phyloP scores from a whole-genome alignment of 345 rosid species.

The Corchorus olitorius region DNA sequence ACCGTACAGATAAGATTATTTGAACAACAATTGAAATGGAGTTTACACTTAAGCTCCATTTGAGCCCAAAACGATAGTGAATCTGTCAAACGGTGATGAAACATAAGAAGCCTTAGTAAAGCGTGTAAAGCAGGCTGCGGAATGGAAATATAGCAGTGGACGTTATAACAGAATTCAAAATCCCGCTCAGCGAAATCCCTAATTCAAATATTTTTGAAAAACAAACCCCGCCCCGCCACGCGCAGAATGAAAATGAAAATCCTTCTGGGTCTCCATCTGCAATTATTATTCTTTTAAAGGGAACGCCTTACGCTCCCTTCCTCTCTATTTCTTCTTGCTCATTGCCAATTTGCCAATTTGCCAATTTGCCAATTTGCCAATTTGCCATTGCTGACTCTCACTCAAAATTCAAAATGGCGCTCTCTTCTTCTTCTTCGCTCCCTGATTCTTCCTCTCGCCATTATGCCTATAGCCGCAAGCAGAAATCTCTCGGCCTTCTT shows the following conservation, averaged over 20 bases:
- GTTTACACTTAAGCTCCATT: too few species aligned
- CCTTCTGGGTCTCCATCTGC: background rate
- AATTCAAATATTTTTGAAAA: background rate
- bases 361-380: too few species aligned
- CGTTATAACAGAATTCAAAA: background rate
- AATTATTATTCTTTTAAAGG: too few species aligned
- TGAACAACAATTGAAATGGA: too few species aligned
- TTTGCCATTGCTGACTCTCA: too few species aligned
- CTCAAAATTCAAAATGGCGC: background rate
- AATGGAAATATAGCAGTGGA: background rate
- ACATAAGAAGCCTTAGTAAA: too few species aligned
- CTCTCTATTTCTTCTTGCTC: background rate
- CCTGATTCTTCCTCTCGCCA: conserved; percentile 59
- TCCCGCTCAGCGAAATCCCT: conserved; percentile 11
- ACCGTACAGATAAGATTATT: too few species aligned
- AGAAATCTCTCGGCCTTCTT: conserved; percentile 88
- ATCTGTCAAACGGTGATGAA: too few species aligned
- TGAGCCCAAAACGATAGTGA: too few species aligned
- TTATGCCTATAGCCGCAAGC: conserved; percentile 71
- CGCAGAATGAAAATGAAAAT: background rate
- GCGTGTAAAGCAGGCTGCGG: too few species aligned
- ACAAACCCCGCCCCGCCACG: background rate
- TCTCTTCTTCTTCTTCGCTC: conserved; percentile 28
- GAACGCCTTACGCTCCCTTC: background rate
- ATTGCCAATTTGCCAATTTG: too few species aligned